Evolutionary conservation across 495 filamentous ascomycete genomes (phyloP), one percentile per base, ranked within the genome.

Genomic region (Penicillium manginii): DNA sequence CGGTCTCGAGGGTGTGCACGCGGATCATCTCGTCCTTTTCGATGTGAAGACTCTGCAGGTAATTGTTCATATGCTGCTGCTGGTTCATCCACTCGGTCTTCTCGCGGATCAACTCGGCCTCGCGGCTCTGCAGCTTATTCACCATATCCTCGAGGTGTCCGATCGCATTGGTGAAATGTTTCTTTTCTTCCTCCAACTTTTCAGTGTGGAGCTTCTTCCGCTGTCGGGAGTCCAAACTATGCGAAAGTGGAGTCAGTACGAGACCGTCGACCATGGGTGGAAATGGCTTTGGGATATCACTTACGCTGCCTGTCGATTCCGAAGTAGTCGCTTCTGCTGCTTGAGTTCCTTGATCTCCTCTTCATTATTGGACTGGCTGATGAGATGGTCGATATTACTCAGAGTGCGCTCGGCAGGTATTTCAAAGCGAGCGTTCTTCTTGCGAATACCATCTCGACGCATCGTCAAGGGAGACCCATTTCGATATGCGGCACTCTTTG

Each of bases 151-250:
- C 90, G 61, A 97, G 81, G 40, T 86, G 83, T 57, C 78, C 80
- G 70, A 98, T 89, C 63, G 86, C 67, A 55, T 82, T 84, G 56
- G 85, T 89, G 78, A 86, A 94, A 42, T 89, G 84, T 78, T 97
- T 97, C 84, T 97, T 96, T 77, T 97, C 92, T 69, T 96, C 91
- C 69, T 99, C 94, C 15, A 99, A 84, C 56, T 93, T 88, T 79
- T 98, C 93, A 23, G 94, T 98, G 77, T 99, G 93, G 73, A 93
- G 88, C 83, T 99, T 99, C 84, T 98, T 99, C 61, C 96, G 88
- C 73, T 97, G 94, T 61, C 94, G 88, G 29, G 96, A 98, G 77
- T 97, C 92, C 61, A 99, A 85, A 47, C 91, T 97, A 68, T 37
- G 61, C 23, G 1, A 15, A n/a, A 23, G 10, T 50, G 42, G 2